phyloP scores from a whole-genome alignment of 371 early-diverging fungal genomes.

The Mucor saturninus region DNA sequence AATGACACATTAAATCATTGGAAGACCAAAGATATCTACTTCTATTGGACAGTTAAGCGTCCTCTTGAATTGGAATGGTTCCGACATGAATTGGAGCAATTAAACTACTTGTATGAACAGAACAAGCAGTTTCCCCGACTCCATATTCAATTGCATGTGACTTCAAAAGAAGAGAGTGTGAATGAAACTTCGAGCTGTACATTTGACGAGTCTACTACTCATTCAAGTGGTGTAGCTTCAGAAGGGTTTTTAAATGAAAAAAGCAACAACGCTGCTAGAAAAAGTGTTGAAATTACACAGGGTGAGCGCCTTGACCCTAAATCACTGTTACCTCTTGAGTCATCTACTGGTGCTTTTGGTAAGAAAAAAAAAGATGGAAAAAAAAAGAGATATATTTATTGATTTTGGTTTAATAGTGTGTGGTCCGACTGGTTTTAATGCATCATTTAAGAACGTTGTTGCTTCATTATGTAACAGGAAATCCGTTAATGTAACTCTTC shows the following conservation, averaged over 20 bases:
- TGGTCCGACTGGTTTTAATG: constrained; percentile 44
- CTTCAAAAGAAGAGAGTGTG: too few species aligned
- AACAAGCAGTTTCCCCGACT: constrained; percentile 17
- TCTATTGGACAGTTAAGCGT: constrained; percentile 45
- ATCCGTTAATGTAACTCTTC: constrained; percentile 26
- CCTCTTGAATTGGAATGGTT: constrained; percentile 59
- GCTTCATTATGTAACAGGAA: constrained; percentile 15
- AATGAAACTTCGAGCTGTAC: too few species aligned
- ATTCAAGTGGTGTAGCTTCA: background rate
- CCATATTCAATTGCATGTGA: constrained; percentile 1
- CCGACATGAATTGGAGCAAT: constrained; percentile 46
- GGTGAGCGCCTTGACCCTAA: constrained; percentile 18
- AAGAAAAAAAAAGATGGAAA: constrained; percentile 9
- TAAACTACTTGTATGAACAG: constrained; percentile 21
- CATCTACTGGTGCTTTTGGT: constrained; percentile 41
- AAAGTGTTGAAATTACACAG: background rate
- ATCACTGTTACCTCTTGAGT: constrained; percentile 10
- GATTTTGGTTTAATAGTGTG: constrained; percentile 35
- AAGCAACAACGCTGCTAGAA: background rate
- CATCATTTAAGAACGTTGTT: constrained; percentile 39
- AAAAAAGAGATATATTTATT: background rate
- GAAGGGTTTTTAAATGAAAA: background rate
- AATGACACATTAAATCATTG: constrained; percentile 4
- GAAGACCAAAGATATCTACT: constrained; percentile 33
- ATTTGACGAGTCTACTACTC: background rate